These are phyloP conservation scores for Dichotomocladium elegans DNA, from an alignment of 371 early-diverging fungal species.

Conservation along the genomic window DNA sequence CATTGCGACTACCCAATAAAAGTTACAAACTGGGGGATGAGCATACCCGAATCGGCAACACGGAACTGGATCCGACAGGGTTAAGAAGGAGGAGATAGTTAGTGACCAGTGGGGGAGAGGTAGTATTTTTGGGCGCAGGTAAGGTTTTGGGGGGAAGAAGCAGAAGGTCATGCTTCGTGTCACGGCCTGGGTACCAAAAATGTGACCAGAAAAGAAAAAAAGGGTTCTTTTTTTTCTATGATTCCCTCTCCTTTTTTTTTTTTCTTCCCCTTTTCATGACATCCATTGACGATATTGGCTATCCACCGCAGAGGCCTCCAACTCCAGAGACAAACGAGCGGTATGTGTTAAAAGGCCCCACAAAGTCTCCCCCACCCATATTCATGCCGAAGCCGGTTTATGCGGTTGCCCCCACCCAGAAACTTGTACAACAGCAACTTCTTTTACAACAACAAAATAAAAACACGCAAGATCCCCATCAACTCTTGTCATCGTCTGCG, in stretches of 20 bases:
- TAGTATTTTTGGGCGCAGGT: too few relatives aligned
- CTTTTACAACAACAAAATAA: too few relatives aligned
- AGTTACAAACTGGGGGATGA: too few relatives aligned
- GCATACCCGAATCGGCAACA: too few relatives aligned
- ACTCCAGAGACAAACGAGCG: background rate
- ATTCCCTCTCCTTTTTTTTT: background rate
- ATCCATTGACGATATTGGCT: background rate
- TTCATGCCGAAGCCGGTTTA: constrained; percentile 18
- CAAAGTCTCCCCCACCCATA: constrained; percentile 20
- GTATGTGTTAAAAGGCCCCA: constrained; percentile 11
- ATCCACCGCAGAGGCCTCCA: background rate
- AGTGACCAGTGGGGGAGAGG: too few relatives aligned
- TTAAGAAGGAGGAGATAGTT: too few relatives aligned
- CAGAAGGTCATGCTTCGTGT: too few relatives aligned
- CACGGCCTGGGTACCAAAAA: too few relatives aligned
- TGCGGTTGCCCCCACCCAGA: constrained; percentile 15
- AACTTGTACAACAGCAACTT: constrained; percentile 6
- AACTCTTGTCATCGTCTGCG: background rate
- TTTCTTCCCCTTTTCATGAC: background rate
- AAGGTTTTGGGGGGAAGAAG: too few relatives aligned
- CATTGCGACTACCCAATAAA: too few relatives aligned
- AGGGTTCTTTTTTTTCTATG: background rate
- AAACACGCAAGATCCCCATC: background rate
- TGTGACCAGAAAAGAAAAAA: too few relatives aligned
- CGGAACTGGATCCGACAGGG: too few relatives aligned